A percentile compares a stretch with the other conserved stretches of the same genome.
These are phyloP conservation scores for Paramecium tetraurelia DNA, from an alignment of 73 alveolate species.

Conservation along the genomic window DNA sequence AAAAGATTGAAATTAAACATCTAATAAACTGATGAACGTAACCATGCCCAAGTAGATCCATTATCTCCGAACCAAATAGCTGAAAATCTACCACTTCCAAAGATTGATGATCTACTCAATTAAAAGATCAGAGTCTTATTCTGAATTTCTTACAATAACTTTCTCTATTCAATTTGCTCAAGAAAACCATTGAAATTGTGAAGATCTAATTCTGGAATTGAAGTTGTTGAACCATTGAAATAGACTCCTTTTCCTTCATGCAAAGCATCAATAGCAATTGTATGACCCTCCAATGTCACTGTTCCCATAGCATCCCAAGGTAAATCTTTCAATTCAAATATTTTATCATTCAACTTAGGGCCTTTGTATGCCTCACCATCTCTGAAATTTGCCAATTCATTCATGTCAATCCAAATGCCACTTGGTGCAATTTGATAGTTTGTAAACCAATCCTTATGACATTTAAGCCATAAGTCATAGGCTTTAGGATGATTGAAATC, in stretches of 20 bases:
- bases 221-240: constrained; percentile 9
- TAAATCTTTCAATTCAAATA: constrained; percentile 60
- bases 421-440: constrained; percentile 11
- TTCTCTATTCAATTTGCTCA: constrained; percentile 69
- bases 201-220: constrained; percentile 63
- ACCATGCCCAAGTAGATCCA: constrained; percentile 74
- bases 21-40: constrained; percentile 87
- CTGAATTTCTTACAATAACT: constrained; percentile 65
- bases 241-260: constrained; percentile 61
- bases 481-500: constrained; percentile 80
- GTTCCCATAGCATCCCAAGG: constrained; percentile 63
- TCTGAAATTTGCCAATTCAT: constrained; percentile 83
- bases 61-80: constrained; percentile 96
- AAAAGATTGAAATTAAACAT: constrained; percentile 92
- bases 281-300: constrained; percentile 27
- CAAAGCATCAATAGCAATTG: constrained; percentile 53
- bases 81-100: constrained; percentile 88
- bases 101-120: constrained; percentile 83
- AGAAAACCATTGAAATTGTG: constrained; percentile 79
- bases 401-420: constrained; percentile 98
- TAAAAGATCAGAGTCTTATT: constrained; percentile 76
- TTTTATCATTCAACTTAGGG: constrained; percentile 50
- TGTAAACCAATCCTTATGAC: background rate
- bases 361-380: constrained; percentile 67
- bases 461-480: constrained; percentile 77